Evolutionary conservation across 305 asterid species (phyloP), one percentile per base, ranked within the genome.

Genomic region (Petunia hybrid): DNA sequence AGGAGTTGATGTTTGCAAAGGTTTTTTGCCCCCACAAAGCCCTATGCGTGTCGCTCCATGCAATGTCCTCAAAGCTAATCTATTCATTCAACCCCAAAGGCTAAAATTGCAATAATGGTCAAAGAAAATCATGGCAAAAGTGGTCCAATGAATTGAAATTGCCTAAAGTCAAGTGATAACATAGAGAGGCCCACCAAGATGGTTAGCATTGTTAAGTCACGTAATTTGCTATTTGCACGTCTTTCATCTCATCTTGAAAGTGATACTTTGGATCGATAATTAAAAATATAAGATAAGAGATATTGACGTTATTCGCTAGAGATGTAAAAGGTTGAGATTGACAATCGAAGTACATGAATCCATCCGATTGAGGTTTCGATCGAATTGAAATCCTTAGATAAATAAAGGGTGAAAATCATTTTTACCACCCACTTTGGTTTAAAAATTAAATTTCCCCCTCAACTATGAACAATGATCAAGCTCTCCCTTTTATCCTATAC

Each of bases 101-200:
- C 31, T 22, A 22, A 22, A 22, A 22, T 0, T 22, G 31, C 31
- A 22, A 22, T 43, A 71, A 71, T 71, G 62, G 78, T 48, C 78
- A 71, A 71, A 71, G 62, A 71, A 22, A 71, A 71, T 48, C 61
- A 71, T 71, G 78, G 62, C 78, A 48, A 46, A 71, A 48, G 77
- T 71, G 78, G 61, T 71, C 78, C 78, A 35, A 22, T 22, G 31
- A 31, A 40, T 39, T 43, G 6, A 31, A 6, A 9, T 13, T 10
- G 7, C 9, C 9, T 6, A 71, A 48, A 71, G 78, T 48, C 78
- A 48, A 71, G 78, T 71, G 78, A 71, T 48, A 71, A 35, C 78
- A 48, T 6, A 48, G 13, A 35, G 2, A 12, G 45, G 7, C 78
- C 78, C 78, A 71, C 78, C 43, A 35, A 71, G 35, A 35, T 16